These are phyloP conservation scores for Piromyces finnis DNA, from an alignment of 192 early-diverging fungal species.

Conservation along the genomic window DNA sequence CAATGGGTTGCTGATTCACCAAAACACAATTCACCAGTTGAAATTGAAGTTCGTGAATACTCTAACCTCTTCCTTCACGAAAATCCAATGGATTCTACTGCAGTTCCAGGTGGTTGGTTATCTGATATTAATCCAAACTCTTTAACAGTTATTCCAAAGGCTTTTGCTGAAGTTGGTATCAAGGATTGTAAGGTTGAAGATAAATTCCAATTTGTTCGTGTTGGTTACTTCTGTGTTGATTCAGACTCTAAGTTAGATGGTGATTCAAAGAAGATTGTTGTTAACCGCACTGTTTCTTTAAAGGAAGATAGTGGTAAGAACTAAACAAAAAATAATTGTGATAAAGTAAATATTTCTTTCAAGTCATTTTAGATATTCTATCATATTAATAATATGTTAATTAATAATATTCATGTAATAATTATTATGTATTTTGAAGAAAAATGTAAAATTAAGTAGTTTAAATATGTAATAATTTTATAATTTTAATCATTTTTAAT, in stretches of 20 bases:
- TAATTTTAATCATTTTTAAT: too few relatives aligned
- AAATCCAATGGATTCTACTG: slow-evolving; percentile 62
- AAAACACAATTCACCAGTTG: slow-evolving; percentile 64
- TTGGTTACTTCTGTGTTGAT: slow-evolving; percentile 98
- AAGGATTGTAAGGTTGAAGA: slow-evolving; percentile 49
- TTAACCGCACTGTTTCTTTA: slow-evolving; percentile 50
- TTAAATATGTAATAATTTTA: too few relatives aligned
- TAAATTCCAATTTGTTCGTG: slow-evolving; percentile 81
- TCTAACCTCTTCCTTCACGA: slow-evolving; percentile 73
- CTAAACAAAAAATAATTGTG: slow-evolving; percentile 7
- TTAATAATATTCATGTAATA: too few relatives aligned
- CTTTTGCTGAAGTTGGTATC: slow-evolving; percentile 70
- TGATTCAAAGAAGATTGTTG: slow-evolving; percentile 11
- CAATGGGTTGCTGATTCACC: slow-evolving; percentile 91
- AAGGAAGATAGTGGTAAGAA: slow-evolving; percentile 35
- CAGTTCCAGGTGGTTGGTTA: slow-evolving; percentile 78
- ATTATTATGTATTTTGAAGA: too few relatives aligned
- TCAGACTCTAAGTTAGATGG: slow-evolving; percentile 53
- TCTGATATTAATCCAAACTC: slow-evolving; percentile 72
- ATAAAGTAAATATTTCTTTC: background rate
- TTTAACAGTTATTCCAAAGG: slow-evolving; percentile 43
- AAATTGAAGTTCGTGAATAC: slow-evolving; percentile 71
- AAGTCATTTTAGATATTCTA: too few relatives aligned
- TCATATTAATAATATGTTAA: too few relatives aligned
- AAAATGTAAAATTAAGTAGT: too few relatives aligned